These are phyloP conservation scores for Globisporangium paroecandrum DNA, from an alignment of 352 stramenopile species.

Conservation along the genomic window DNA sequence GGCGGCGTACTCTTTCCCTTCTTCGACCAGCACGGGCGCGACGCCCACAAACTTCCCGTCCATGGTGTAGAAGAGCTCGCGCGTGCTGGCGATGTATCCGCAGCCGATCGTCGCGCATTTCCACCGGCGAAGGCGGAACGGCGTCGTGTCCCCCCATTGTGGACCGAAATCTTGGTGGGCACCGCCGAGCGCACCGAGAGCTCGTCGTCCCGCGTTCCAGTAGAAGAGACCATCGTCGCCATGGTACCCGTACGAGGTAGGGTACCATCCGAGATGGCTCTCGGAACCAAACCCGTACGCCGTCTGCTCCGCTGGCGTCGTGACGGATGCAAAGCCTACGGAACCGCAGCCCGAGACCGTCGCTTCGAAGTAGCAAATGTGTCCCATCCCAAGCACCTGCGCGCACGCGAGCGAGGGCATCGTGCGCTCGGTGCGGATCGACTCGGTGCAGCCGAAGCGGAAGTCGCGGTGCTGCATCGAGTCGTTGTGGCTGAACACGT, in stretches of 20 bases:
- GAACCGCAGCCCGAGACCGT: slow-evolving; percentile 25
- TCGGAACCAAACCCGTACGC: slow-evolving; percentile 33
- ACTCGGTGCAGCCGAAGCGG: slow-evolving; percentile 27
- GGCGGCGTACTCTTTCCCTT: slow-evolving; percentile 15
- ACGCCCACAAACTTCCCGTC: slow-evolving; percentile 29
- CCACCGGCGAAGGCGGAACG: not conserved
- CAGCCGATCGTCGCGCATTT: slow-evolving; percentile 23
- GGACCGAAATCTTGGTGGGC: slow-evolving; percentile 18
- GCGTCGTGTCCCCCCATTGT: slow-evolving; percentile 18
- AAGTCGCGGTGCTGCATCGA: slow-evolving; percentile 24
- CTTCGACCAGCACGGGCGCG: slow-evolving; percentile 10
- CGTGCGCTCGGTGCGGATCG: slow-evolving; percentile 21
- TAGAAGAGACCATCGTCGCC: slow-evolving; percentile 31
- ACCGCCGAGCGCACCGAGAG: slow-evolving; percentile 13
- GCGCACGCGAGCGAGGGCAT: slow-evolving; percentile 17
- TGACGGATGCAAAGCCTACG: slow-evolving; percentile 25
- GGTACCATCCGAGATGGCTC: slow-evolving; percentile 34
- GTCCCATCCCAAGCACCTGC: not conserved
- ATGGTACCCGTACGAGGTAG: slow-evolving; percentile 39
- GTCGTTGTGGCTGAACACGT: slow-evolving; percentile 33
- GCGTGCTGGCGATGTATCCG: slow-evolving; percentile 18
- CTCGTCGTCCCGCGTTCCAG: slow-evolving; percentile 23
- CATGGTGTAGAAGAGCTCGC: slow-evolving; percentile 34
- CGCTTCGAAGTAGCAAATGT: slow-evolving; percentile 36
- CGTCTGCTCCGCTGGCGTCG: slow-evolving; percentile 2